Percentiles rank a stretch among this genome's conserved stretches.
Evolutionary conservation across 306 rosid genomes (phyloP).

Genomic region (Prunus mume): DNA sequence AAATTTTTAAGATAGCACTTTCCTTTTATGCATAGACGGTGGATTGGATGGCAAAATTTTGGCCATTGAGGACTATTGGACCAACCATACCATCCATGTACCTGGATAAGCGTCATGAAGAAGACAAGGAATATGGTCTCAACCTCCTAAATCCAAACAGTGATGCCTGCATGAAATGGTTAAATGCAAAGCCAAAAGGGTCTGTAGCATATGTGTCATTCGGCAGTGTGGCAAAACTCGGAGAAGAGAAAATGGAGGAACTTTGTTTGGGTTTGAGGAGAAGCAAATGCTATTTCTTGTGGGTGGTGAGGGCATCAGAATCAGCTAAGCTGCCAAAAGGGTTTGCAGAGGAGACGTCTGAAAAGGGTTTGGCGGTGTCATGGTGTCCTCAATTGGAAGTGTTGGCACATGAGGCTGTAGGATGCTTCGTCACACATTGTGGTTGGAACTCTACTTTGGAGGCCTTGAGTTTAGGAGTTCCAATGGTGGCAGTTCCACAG

Average conservation of each 20-base stretch:
- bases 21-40: background rate
- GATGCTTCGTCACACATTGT: background rate
- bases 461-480: too few species aligned
- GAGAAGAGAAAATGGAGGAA: slow-evolving; percentile 24
- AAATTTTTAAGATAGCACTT: too few species aligned
- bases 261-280: slow-evolving; percentile 15
- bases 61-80: slow-evolving; percentile 40
- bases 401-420: background rate
- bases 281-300: slow-evolving; percentile 9
- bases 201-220: slow-evolving; percentile 31
- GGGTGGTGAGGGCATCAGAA: slow-evolving; percentile 30
- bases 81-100: slow-evolving; percentile 41
- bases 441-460: background rate
- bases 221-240: slow-evolving; percentile 13
- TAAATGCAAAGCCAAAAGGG: slow-evolving; percentile 22
- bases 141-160: slow-evolving; percentile 14
- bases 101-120: slow-evolving; percentile 32
- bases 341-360: slow-evolving; percentile 4
- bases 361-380: slow-evolving; percentile 5
- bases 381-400: slow-evolving; percentile 8
- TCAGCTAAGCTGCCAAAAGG: slow-evolving; percentile 19
- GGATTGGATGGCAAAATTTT: slow-evolving; percentile 32
- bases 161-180: slow-evolving; percentile 37
- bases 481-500: slow-evolving; percentile 18
- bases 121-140: slow-evolving; percentile 30